phyloP scores from a whole-genome alignment of 1,284 basidiomycete genomes.

The Pseudozyma sp. region DNA sequence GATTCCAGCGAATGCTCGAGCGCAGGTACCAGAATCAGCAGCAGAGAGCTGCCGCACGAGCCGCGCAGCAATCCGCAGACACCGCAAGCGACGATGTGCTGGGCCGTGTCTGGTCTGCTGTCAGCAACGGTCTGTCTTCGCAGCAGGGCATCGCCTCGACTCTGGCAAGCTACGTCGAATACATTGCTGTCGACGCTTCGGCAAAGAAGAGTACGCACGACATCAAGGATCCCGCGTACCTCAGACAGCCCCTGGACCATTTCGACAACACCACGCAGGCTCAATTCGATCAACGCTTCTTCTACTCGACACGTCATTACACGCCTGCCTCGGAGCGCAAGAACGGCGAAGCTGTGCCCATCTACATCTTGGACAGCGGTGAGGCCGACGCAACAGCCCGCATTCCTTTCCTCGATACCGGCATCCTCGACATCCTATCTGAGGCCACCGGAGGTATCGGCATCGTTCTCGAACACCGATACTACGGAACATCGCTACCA shows the following conservation, averaged over 20 bases:
- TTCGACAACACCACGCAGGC: slow-evolving; percentile 63
- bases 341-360: slow-evolving; percentile 70
- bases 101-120: slow-evolving; percentile 16
- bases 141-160: slow-evolving; percentile 20
- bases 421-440: slow-evolving; percentile 85
- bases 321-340: slow-evolving; percentile 81
- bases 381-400: slow-evolving; percentile 64
- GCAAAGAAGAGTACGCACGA: slow-evolving; percentile 21
- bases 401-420: slow-evolving; percentile 69
- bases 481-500: slow-evolving; percentile 80
- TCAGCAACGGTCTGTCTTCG: slow-evolving; percentile 15
- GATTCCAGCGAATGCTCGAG: slow-evolving; percentile 45
- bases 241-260: slow-evolving; percentile 87
- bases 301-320: slow-evolving; percentile 88
- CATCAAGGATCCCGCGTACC: slow-evolving; percentile 68
- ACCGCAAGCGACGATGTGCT: slow-evolving; percentile 1
- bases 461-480: slow-evolving; percentile 80
- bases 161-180: slow-evolving; percentile 24
- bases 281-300: slow-evolving; percentile 76
- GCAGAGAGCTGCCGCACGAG: not conserved
- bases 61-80: not conserved
- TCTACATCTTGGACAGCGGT: slow-evolving; percentile 69
- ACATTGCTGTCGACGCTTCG: slow-evolving; percentile 6
- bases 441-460: slow-evolving; percentile 83
- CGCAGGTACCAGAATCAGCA: slow-evolving; percentile 39